Evolutionary conservation across 148 eudicot genomes (phyloP).

Genomic region (Cornus controversa): DNA sequence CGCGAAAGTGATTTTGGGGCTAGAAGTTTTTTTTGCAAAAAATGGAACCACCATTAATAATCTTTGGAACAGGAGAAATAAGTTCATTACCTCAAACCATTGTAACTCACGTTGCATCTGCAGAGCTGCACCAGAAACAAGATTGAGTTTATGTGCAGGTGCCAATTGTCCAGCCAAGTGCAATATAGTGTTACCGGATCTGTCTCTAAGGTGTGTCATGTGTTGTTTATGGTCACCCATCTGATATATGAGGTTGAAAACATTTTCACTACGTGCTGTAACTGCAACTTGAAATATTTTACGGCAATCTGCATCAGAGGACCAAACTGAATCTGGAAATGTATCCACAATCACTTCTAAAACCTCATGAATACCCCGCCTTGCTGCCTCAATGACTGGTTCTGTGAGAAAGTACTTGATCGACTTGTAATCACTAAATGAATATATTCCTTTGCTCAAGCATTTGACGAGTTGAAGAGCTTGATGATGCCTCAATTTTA

Average conservation of each 20-base stretch:
- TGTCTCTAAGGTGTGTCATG: not conserved
- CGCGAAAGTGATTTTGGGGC: no score
- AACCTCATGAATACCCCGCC: not conserved
- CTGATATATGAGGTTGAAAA: not conserved
- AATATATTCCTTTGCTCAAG: not conserved
- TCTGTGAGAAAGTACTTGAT: not conserved
- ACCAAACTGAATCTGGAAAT: not conserved
- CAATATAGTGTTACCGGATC: not conserved
- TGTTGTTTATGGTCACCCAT: not conserved
- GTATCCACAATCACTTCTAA: not conserved
- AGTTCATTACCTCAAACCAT: not conserved
- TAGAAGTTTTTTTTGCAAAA: not conserved
- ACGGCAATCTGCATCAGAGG: not conserved
- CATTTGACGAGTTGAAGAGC: not conserved
- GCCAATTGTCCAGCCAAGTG: constrained; percentile 1
- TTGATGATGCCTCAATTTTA: not conserved
- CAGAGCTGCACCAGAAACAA: not conserved
- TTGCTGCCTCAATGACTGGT: not conserved
- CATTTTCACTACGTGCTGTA: not conserved
- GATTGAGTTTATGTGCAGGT: not conserved
- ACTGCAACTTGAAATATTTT: not conserved
- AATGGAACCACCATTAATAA: not conserved
- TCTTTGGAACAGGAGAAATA: no score
- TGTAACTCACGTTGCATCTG: not conserved
- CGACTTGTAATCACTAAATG: not conserved